These are phyloP conservation scores for Trichosanthes truncata DNA, from an alignment of 306 rosid genomes.

Conservation along the genomic window DNA sequence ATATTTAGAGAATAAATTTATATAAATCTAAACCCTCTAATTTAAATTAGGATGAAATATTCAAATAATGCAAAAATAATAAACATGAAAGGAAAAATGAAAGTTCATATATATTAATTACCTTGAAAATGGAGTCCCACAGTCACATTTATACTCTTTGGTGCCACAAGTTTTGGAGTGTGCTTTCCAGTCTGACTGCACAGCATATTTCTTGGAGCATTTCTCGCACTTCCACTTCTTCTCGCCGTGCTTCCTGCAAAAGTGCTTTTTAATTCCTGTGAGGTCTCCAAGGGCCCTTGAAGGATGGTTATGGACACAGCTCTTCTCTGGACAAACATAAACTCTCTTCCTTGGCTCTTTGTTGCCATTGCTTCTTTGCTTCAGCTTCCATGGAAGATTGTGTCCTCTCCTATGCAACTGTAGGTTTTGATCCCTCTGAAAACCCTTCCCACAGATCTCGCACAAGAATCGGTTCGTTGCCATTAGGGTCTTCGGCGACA, in stretches of 20 bases:
- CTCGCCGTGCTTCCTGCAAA: slow-evolving; percentile 82
- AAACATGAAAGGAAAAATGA: too few species aligned
- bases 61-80: background rate
- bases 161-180: slow-evolving; percentile 89
- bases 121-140: slow-evolving; percentile 90
- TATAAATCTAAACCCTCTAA: background rate
- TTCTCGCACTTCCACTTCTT: slow-evolving; percentile 94
- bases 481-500: slow-evolving; percentile 83
- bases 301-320: slow-evolving; percentile 71
- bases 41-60: background rate
- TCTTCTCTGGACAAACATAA: slow-evolving; percentile 79
- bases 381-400: slow-evolving; percentile 89
- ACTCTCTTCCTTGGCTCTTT: slow-evolving; percentile 62
- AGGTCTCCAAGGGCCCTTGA: slow-evolving; percentile 85
- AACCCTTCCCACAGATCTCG: slow-evolving; percentile 83
- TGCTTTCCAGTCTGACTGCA: slow-evolving; percentile 91
- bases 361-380: slow-evolving; percentile 48
- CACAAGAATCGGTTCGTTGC: slow-evolving; percentile 88
- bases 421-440: slow-evolving; percentile 84
- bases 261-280: slow-evolving; percentile 96
- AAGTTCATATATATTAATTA: too few species aligned
- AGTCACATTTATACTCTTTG: slow-evolving; percentile 81
- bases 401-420: slow-evolving; percentile 83
- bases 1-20: background rate
- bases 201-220: slow-evolving; percentile 81